Evolutionary conservation across 805 yeast genomes (phyloP).

Genomic region (Starmerella riodocensis): DNA sequence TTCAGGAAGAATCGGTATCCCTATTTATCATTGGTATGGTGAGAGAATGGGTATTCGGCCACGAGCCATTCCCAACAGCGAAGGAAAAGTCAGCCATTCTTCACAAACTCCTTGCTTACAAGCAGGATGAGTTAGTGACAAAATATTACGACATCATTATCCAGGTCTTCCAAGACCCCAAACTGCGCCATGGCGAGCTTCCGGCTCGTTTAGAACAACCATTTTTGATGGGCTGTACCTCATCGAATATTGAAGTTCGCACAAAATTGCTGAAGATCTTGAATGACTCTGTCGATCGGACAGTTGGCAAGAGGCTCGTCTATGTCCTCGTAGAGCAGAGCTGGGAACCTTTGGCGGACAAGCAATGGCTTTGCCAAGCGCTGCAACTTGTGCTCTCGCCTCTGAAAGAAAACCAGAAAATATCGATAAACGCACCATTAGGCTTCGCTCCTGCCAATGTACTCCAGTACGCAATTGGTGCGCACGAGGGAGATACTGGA

Average conservation of each 20-base stretch:
- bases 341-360: conserved; percentile 91
- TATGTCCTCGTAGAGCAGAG: conserved; percentile 90
- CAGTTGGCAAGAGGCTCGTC: conserved; percentile 62
- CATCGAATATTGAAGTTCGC: conserved; percentile 58
- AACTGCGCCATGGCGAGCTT: conserved; percentile 68
- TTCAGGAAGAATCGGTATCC: conserved; percentile 62
- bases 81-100: conserved; percentile 93
- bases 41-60: conserved; percentile 70
- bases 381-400: conserved; percentile 73
- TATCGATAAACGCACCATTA: conserved; percentile 31
- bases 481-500: neutral
- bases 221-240: conserved; percentile 74
- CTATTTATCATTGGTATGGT: conserved; percentile 65
- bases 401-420: conserved; percentile 38
- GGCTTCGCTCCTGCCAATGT: conserved; percentile 25
- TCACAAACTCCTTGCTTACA: conserved; percentile 78
- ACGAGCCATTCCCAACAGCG: conserved; percentile 80
- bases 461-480: conserved; percentile 10
- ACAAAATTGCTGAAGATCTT: conserved; percentile 66
- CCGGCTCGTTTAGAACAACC: conserved; percentile 95
- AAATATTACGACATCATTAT: conserved; percentile 76
- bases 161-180: conserved; percentile 70
- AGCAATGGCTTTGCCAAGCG: conserved; percentile 91
- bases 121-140: conserved; percentile 56
- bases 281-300: conserved; percentile 63